Base-by-base conservation (phyloP, 2,329 filamentous ascomycete genomes). In the Ascosphaera acerosa region DNA sequence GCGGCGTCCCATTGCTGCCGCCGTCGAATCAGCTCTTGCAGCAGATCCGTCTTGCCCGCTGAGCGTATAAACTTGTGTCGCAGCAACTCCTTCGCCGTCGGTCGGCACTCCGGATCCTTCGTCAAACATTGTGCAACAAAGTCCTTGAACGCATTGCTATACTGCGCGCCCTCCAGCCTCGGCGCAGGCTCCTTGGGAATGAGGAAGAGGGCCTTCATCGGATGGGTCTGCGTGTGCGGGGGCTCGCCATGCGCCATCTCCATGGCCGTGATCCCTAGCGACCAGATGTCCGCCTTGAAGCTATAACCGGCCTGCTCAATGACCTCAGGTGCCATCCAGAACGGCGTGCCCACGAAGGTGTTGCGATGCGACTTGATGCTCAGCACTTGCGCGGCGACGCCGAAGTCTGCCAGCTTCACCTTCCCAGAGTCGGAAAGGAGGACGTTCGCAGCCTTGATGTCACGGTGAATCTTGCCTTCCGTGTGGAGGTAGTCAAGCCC, bases 331-430 rank as follows among this genome's bases (percentile, higher is more conserved):
- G 81, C 81, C 81, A 91, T 90, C 81, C 81, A 91, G 47, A 89
- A 91, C 0, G 87, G 87, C 0, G 84, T 94, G 14, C 87, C 87
- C 14, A 97, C 87, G 45, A 97, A 94, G 0, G 87, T 97, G 52
- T 94, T 84, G 33, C 87, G 70, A 51, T 92, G 81, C 2, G 84
- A 92, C 54, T 92, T 92, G 56, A 94, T 90, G 48, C 92, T 91
- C 37, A 80, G 90, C 44, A 97, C 62, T 51, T 97, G 87, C 18
- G 87, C 84, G 5, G 87, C 87, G 26, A 97, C 87, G 36, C 87
- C 87, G 47, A 97, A 97, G 53, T 97, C 84, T 25, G 84, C 84
- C 41, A 94, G 62, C 59, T 94, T 94, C 49, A 94, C 84, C 46
- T 78, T 82, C 44, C 84, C 84, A 3, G 66, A 62, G 41, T 84